Base-by-base conservation (phyloP, 1,284 basidiomycete species). In the Rhodotorula mucilaginosa region DNA sequence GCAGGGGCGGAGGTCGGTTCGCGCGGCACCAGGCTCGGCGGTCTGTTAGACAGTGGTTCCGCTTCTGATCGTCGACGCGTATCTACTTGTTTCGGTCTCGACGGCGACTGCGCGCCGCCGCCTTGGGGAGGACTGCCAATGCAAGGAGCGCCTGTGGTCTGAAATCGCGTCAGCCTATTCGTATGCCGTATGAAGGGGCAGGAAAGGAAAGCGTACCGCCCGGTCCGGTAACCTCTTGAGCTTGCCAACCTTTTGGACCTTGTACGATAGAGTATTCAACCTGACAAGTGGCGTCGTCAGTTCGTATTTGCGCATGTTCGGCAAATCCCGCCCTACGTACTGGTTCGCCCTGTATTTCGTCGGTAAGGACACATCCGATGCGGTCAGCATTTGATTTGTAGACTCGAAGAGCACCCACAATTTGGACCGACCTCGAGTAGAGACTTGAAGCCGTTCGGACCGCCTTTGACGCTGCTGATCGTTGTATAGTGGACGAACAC, bases 401-500 rank as follows among this genome's bases (percentile, higher is more conserved):
- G 21, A 31, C 26, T 26, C 26, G 26, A 26, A 26, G 26, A 26
- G 26, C 26, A 26, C 26, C 26, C 26, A 26, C 26, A 26, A 26
- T 26, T 26, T 26, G 26, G 26, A 26, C 26, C 26, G 26, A 66
- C 72, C 61, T 73, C 72, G n/a, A 61, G 48, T 8, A 73, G 51
- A 0, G 72, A 68, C 1, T 61, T 52, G 58, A 73, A 73, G 1
- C 60, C 69, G 7, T 52, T 31, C 16, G 69, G 46, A 1, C 72
- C 72, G 19, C 69, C 58, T 19, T 68, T 61, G 1, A 70, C 69
- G 19, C 64, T 52, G 8, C 46, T n/a, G 51, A 75, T 71, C 0
- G 71, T 61, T 5, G 74, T 71, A 52, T 75, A 75, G 57, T 75
- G 74, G 10, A 75, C 74, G 26, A 75, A 75, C 1, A 75, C 73